Base-by-base conservation (phyloP, 2,329 filamentous ascomycete genomes). In the Cadophora luteo-olivacea region DNA sequence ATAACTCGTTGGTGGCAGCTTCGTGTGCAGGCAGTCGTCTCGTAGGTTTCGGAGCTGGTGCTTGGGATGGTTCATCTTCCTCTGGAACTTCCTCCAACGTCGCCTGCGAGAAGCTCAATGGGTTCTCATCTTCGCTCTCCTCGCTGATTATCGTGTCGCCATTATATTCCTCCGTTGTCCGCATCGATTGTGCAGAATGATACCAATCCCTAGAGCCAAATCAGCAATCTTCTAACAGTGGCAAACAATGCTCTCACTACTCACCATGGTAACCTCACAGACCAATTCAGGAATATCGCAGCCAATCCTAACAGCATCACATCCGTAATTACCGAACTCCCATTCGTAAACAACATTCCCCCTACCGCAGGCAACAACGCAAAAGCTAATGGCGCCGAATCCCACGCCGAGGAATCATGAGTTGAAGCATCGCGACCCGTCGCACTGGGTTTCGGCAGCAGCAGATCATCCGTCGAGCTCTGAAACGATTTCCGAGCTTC, bases 261-360 rank as follows among this genome's bases (percentile, higher is more conserved):
- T 78, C 82, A 94, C 94, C 95, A 98, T 74, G 95, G 95, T 73
- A 96, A 84, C 66, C 93, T 91, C 54, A 97, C 91, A 61, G 92
- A 94, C 93, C 94, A 97, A 78, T 97, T 94, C 70, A 98, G 83
- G 76, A 97, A 97, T 55, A 97, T 86, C 4, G 91, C 92, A 1
- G 92, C 92, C 70, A 98, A 80, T 2, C 87, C 89, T 38, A 98
- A 81, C 41, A 98, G 83, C 74, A 96, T 91, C 33, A 97, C 81
- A 79, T 98, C 95, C 0, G 94, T 97, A 65, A 94, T 88, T 70
- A 97, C 85, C 0, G 91, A 87, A 74, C 90, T 91, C 14, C 95
- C 95, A 81, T 97, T 92, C 69, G 92, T 87, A 78, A 97, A 97
- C 67, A 97, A 83, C 61, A 97, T 81, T 0, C 94, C 95, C 0